Evolutionary conservation across 2,329 filamentous ascomycete species (phyloP).

Genomic region (Colletotrichum godetiae): DNA sequence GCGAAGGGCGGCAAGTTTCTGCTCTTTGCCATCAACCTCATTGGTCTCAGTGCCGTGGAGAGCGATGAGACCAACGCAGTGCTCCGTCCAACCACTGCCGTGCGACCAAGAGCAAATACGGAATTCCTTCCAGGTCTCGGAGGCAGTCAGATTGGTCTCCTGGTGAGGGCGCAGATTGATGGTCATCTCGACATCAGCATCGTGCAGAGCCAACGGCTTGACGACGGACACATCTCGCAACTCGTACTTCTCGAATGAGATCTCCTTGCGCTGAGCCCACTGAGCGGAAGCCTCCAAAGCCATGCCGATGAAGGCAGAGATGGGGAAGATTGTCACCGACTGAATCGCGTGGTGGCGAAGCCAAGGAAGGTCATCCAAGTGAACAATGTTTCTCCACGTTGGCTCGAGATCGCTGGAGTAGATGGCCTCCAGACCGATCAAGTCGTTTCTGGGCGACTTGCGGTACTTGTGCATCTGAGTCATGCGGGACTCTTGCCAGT

Average conservation of each 20-base stretch:
- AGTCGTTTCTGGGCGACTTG: slow-evolving; percentile 53
- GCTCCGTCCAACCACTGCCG: slow-evolving; percentile 66
- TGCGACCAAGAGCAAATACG: slow-evolving; percentile 64
- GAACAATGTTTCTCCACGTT: slow-evolving; percentile 61
- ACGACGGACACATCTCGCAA: slow-evolving; percentile 59
- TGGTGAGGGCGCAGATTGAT: slow-evolving; percentile 56
- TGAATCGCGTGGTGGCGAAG: slow-evolving; percentile 69
- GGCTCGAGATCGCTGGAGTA: slow-evolving; percentile 58
- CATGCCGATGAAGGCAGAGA: slow-evolving; percentile 65
- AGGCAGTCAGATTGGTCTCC: slow-evolving; percentile 53
- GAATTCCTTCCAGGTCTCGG: slow-evolving; percentile 66
- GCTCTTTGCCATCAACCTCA: slow-evolving; percentile 51
- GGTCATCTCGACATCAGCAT: slow-evolving; percentile 62
- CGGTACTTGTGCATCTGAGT: slow-evolving; percentile 55
- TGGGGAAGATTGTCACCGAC: slow-evolving; percentile 65
- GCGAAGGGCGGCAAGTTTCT: slow-evolving; percentile 40
- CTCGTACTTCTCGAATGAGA: slow-evolving; percentile 54
- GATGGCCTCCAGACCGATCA: slow-evolving; percentile 58
- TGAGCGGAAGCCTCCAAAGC: slow-evolving; percentile 58
- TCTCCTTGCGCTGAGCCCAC: slow-evolving; percentile 37
- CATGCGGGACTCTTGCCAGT: slow-evolving; percentile 60
- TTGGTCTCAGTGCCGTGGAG: slow-evolving; percentile 50
- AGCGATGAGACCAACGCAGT: slow-evolving; percentile 65
- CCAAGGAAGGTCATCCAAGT: slow-evolving; percentile 64
- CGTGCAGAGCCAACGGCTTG: slow-evolving; percentile 58